Conservation (phyloP, 1,139 yeast genomes). For the Hyphopichia pseudoburtonii region DNA sequence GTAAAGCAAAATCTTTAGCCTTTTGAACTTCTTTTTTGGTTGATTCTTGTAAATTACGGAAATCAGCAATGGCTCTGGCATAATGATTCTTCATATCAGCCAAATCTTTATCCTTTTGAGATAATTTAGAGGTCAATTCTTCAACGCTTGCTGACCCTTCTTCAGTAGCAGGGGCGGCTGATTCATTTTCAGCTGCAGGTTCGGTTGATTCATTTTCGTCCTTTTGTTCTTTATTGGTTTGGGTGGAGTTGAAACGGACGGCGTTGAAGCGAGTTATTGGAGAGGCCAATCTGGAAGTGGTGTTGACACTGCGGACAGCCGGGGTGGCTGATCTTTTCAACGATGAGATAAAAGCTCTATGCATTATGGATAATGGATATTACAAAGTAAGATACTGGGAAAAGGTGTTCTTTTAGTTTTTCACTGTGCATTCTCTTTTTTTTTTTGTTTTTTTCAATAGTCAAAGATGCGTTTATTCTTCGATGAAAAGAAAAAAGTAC, state of each 20-base stretch:
- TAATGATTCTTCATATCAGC: conserved; percentile 83
- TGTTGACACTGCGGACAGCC: conserved; percentile 3
- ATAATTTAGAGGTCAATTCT: conserved; percentile 55
- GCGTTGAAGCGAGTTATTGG: conserved; percentile 2
- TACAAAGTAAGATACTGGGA: neutral
- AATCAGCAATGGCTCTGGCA: conserved; percentile 85
- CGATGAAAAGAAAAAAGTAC: conserved; percentile 1
- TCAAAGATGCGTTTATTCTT: conserved; percentile 1
- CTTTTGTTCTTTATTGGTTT: conserved; percentile 11
- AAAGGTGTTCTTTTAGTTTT: no score
- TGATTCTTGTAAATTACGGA: conserved; percentile 88
- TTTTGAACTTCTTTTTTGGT: conserved; percentile 85
- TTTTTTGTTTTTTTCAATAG: no score
- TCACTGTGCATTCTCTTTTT: no score
- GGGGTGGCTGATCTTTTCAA: conserved; percentile 4
- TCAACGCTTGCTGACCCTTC: conserved; percentile 13
- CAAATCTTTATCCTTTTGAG: conserved; percentile 72
- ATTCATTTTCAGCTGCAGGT: conserved; percentile 12
- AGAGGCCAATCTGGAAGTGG: conserved; percentile 3
- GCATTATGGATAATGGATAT: conserved; percentile 1
- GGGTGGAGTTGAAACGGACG: conserved; percentile 9
- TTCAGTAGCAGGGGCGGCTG: conserved; percentile 15
- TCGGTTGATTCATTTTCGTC: conserved; percentile 15
- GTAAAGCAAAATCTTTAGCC: conserved; percentile 88
- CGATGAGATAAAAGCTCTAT: conserved; percentile 3